Evolutionary conservation across 2,329 filamentous ascomycete species (phyloP).

Genomic region (Chrysoporthe deuterocubensis): DNA sequence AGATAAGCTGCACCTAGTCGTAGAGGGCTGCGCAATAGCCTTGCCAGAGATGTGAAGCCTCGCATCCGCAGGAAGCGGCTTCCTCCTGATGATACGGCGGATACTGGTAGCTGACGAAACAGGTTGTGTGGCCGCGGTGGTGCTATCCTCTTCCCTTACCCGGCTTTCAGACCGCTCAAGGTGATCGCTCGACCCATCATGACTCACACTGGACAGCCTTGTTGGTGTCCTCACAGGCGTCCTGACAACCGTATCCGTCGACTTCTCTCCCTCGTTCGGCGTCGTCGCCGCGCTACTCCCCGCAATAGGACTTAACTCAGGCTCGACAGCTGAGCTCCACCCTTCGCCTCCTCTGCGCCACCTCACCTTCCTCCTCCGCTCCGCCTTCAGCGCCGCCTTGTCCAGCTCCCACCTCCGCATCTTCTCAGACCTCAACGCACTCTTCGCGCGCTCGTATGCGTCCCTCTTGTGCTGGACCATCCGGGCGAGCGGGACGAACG

Average conservation of each 20-base stretch:
- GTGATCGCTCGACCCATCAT: conserved; percentile 1
- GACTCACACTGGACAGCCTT: conserved; percentile 4
- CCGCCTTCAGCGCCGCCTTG: conserved; percentile 43
- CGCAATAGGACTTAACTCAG: conserved; percentile 53
- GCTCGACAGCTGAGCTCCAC: conserved; percentile 57
- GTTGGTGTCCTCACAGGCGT: conserved; percentile 19
- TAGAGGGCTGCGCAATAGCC: background rate
- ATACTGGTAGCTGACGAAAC: background rate
- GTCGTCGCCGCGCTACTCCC: conserved; percentile 39
- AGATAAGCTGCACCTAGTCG: conserved; percentile 11
- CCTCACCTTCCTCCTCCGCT: conserved; percentile 39
- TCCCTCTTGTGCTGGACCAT: conserved; percentile 41
- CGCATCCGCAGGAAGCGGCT: background rate
- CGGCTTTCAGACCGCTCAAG: background rate
- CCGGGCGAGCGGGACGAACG: conserved; percentile 38
- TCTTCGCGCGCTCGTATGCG: conserved; percentile 46
- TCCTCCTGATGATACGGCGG: conserved; percentile 1
- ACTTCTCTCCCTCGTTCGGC: conserved; percentile 30
- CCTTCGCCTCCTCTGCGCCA: conserved; percentile 52
- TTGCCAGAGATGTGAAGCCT: background rate
- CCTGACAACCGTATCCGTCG: conserved; percentile 24
- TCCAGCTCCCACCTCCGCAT: conserved; percentile 48
- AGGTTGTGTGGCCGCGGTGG: background rate
- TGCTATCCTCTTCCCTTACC: too few species aligned
- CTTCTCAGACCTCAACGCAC: conserved; percentile 49